Conservation (phyloP, 805 yeast genomes). For the Nakazawaea anatomiae region DNA sequence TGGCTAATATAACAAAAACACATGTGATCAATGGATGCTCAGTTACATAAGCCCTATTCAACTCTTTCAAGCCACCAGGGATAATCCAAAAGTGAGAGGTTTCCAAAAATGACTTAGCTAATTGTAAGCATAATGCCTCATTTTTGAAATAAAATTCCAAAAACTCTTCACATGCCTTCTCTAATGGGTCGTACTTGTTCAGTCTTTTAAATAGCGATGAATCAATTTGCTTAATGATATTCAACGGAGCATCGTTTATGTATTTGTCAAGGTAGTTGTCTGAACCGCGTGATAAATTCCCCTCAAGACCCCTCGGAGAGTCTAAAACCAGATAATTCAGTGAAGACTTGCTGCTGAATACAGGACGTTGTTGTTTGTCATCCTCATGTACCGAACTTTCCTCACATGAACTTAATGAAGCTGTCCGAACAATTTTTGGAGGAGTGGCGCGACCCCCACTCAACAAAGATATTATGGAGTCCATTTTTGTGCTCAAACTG, state of each 20-base stretch:
- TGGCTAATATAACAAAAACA: constrained; percentile 46
- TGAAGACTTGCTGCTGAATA: background rate
- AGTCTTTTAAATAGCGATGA: constrained; percentile 19
- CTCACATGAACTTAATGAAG: background rate
- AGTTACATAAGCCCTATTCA: constrained; percentile 38
- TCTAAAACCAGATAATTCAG: background rate
- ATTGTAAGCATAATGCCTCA: constrained; percentile 34
- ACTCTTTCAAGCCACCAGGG: constrained; percentile 52
- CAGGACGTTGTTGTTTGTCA: background rate
- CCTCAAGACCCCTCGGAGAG: background rate
- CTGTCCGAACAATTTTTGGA: background rate
- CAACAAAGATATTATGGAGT: constrained; percentile 15
- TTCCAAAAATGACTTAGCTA: constrained; percentile 42
- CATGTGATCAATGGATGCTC: constrained; percentile 51
- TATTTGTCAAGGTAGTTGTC: constrained; percentile 10
- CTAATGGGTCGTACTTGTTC: constrained; percentile 24
- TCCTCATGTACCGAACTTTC: background rate
- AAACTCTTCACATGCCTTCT: constrained; percentile 35
- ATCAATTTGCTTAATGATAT: constrained; percentile 23
- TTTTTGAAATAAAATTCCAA: constrained; percentile 38
- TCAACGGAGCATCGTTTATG: constrained; percentile 21
- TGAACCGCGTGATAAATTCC: constrained; percentile 2
- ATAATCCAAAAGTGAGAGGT: constrained; percentile 57
- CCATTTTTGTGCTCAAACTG: constrained; percentile 11
- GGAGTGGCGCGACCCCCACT: background rate